These are phyloP conservation scores for Stagonosporopsis tanaceti DNA, from an alignment of 2,329 filamentous ascomycete genomes.

Conservation along the genomic window DNA sequence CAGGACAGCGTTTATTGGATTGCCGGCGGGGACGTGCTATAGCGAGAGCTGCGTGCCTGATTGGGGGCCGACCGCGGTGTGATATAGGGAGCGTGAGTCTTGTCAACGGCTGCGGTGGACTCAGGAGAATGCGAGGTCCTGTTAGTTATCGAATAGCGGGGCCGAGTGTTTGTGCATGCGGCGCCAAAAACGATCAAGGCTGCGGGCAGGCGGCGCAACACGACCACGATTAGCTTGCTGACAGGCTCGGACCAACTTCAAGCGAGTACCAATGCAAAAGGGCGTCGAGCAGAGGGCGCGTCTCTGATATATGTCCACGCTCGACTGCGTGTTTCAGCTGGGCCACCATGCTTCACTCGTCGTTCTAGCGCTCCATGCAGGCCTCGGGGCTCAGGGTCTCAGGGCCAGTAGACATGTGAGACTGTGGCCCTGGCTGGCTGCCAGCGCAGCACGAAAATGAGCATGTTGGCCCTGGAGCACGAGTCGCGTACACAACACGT, in stretches of 20 bases:
- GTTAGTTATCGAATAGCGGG: conserved; percentile 30
- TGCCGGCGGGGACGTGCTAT: conserved; percentile 40
- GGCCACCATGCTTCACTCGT: conserved; percentile 34
- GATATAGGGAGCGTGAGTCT: conserved; percentile 26
- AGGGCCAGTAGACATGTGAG: conserved; percentile 11
- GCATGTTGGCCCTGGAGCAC: not conserved
- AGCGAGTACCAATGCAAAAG: conserved; percentile 14
- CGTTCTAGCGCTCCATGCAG: conserved; percentile 28
- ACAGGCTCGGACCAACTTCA: conserved; percentile 17
- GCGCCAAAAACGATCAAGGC: conserved; percentile 31
- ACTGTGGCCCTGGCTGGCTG: not conserved
- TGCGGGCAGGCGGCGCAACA: conserved; percentile 21
- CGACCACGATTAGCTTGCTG: conserved; percentile 14
- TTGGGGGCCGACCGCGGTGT: conserved; percentile 22
- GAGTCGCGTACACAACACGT: conserved; percentile 11
- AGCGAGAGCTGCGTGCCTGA: conserved; percentile 34
- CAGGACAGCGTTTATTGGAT: conserved; percentile 52
- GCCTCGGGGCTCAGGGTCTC: not conserved
- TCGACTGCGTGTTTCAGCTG: conserved; percentile 26
- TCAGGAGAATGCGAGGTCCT: conserved; percentile 35
- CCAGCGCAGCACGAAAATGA: not conserved
- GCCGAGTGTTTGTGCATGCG: conserved; percentile 25
- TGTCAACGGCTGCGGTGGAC: conserved; percentile 24
- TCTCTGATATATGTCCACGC: conserved; percentile 20
- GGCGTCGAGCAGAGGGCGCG: conserved; percentile 7